These are phyloP conservation scores for Aspergillus sp. DNA, from an alignment of 2,329 filamentous ascomycete species.

Conservation along the genomic window DNA sequence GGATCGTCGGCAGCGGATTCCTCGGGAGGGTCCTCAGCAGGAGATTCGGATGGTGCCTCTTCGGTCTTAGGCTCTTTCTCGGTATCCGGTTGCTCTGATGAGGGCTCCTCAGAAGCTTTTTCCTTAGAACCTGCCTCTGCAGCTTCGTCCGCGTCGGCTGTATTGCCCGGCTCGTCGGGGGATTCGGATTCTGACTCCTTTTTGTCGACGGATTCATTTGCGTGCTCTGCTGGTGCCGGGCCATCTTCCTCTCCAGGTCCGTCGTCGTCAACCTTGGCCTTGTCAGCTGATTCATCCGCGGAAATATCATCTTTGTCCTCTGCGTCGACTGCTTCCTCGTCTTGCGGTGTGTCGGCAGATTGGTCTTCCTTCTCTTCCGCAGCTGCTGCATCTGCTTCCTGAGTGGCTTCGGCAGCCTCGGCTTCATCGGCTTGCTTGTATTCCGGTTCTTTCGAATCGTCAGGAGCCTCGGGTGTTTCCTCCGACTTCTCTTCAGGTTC, in stretches of 20 bases:
- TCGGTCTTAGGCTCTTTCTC: not conserved
- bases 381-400: no score
- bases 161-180: conserved; percentile 1
- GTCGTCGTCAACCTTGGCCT: conserved; percentile 6
- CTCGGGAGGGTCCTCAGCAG: conserved; percentile 6
- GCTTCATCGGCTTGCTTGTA: not conserved
- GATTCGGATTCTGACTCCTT: conserved; percentile 8
- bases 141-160: not conserved
- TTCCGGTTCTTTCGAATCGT: conserved; percentile 5
- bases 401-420: not conserved
- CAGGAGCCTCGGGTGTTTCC: conserved; percentile 7
- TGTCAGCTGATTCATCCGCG: conserved; percentile 5
- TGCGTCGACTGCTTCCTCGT: conserved; percentile 1
- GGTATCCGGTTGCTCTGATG: conserved; percentile 4
- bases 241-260: conserved; percentile 1
- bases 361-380: not conserved
- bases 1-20: conserved; percentile 2
- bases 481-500: conserved; percentile 12
- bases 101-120: conserved; percentile 2
- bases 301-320: conserved; percentile 7
- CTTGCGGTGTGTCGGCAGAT: conserved; percentile 4
- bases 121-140: conserved; percentile 2
- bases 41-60: conserved; percentile 5
- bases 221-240: conserved; percentile 8
- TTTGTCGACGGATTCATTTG: not conserved